These are phyloP conservation scores for Globisporangium nagaii DNA, from an alignment of 352 stramenopile genomes.

Conservation along the genomic window DNA sequence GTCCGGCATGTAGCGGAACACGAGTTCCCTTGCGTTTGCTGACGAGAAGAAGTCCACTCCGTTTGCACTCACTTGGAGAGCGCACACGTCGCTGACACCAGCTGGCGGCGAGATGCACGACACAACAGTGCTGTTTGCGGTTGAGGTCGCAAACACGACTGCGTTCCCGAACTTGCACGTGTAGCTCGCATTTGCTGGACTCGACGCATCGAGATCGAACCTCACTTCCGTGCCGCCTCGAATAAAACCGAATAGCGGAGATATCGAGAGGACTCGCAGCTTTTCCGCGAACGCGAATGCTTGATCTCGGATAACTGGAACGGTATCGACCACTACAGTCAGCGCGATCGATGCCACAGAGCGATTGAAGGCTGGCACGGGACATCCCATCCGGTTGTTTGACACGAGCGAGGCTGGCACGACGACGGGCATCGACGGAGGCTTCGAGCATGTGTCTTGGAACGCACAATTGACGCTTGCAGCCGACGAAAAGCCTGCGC, in stretches of 20 bases:
- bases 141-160: neutral
- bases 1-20: conserved; percentile 18
- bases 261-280: conserved; percentile 19
- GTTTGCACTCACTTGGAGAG: conserved; percentile 31
- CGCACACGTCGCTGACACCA: neutral
- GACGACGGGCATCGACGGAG: neutral
- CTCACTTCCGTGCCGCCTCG: conserved; percentile 14
- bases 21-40: neutral
- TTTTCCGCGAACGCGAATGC: conserved; percentile 1
- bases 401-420: neutral
- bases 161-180: conserved; percentile 24
- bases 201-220: conserved; percentile 9
- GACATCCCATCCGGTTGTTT: conserved; percentile 2
- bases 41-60: conserved; percentile 33
- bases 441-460: neutral
- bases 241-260: conserved; percentile 18
- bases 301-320: conserved; percentile 16
- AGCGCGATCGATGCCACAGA: conserved; percentile 2
- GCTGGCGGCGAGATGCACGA: conserved; percentile 21
- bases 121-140: conserved; percentile 10
- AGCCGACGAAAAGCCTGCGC: conserved; percentile 14
- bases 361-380: neutral
- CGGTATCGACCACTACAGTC: conserved; percentile 20
- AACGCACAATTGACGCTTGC: conserved; percentile 22
- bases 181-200: conserved; percentile 6